A percentile compares a stretch with the other conserved stretches of the same genome.
phyloP scores from a whole-genome alignment of 306 rosid species.

The Carpinus fangiana region DNA sequence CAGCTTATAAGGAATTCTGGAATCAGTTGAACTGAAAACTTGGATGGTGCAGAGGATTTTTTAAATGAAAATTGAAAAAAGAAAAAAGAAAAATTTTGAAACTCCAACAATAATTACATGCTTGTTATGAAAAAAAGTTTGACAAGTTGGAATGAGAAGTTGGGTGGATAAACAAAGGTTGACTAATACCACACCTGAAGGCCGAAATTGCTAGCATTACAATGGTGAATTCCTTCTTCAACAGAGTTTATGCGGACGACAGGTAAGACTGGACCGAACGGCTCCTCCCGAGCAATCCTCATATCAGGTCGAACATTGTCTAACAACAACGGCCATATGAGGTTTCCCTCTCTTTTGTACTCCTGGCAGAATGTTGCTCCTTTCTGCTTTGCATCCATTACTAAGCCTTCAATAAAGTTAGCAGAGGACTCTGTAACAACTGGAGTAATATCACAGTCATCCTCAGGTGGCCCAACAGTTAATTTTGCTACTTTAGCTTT shows the following conservation, averaged over 20 bases:
- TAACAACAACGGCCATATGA: slow-evolving; percentile 89
- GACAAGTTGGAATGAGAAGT: background rate
- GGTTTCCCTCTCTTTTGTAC: slow-evolving; percentile 91
- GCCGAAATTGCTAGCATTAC: slow-evolving; percentile 98
- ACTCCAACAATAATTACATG: background rate
- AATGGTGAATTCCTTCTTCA: slow-evolving; percentile 98
- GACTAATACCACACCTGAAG: slow-evolving; percentile 62
- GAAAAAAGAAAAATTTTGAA: too few relatives aligned
- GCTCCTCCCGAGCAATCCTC: slow-evolving; percentile 99
- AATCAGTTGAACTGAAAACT: background rate
- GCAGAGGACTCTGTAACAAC: slow-evolving; percentile 92
- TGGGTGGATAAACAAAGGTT: background rate
- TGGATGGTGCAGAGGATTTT: background rate
- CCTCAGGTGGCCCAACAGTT: slow-evolving; percentile 80
- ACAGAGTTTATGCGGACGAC: slow-evolving; percentile 75
- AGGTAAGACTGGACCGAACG: slow-evolving; percentile 92
- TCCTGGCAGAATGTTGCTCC: slow-evolving; percentile 98
- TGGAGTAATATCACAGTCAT: slow-evolving; percentile 76
- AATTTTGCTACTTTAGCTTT: slow-evolving; percentile 70
- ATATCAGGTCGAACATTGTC: slow-evolving; percentile 92
- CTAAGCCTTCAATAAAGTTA: slow-evolving; percentile 86
- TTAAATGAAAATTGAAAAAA: too few relatives aligned
- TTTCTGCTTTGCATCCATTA: slow-evolving; percentile 78
- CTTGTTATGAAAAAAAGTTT: background rate
- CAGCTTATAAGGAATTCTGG: background rate